These are phyloP conservation scores for Tricholoma furcatifolium DNA, from an alignment of 768 basidiomycete genomes.

Conservation along the genomic window DNA sequence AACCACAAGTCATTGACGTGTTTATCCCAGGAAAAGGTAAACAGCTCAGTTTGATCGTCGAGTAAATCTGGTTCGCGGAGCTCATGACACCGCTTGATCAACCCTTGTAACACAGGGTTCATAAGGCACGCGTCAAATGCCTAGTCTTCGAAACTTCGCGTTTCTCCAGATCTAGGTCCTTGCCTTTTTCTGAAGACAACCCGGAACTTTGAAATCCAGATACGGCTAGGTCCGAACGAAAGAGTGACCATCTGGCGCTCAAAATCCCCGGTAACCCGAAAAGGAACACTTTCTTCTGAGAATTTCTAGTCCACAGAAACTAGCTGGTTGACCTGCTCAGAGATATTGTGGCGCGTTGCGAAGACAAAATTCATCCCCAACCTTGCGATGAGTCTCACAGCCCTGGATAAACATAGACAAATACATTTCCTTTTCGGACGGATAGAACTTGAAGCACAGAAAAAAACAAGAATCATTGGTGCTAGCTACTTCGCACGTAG, in stretches of 20 bases:
- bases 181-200: conserved; percentile 39
- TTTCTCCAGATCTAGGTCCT: conserved; percentile 36
- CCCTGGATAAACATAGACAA: conserved; percentile 12
- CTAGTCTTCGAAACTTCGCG: conserved; percentile 46
- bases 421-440: conserved; percentile 8
- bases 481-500: no score
- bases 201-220: conserved; percentile 48
- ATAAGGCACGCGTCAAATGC: conserved; percentile 42
- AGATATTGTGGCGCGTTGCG: conserved; percentile 28
- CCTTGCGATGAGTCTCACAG: no score
- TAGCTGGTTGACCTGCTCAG: conserved; percentile 30
- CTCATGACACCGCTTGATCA: conserved; percentile 44
- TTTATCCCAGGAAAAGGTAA: conserved; percentile 43
- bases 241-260: conserved; percentile 32
- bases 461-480: no score
- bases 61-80: conserved; percentile 43
- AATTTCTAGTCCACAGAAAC: conserved; percentile 19
- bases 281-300: conserved; percentile 32
- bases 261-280: conserved; percentile 33
- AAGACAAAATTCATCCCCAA: neutral
- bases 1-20: conserved; percentile 41
- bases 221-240: conserved; percentile 50
- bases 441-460: conserved; percentile 27
- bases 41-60: conserved; percentile 42
- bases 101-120: conserved; percentile 41